phyloP scores from a whole-genome alignment of 2,329 filamentous ascomycete species.

The Pseudogymnoascus sp. region DNA sequence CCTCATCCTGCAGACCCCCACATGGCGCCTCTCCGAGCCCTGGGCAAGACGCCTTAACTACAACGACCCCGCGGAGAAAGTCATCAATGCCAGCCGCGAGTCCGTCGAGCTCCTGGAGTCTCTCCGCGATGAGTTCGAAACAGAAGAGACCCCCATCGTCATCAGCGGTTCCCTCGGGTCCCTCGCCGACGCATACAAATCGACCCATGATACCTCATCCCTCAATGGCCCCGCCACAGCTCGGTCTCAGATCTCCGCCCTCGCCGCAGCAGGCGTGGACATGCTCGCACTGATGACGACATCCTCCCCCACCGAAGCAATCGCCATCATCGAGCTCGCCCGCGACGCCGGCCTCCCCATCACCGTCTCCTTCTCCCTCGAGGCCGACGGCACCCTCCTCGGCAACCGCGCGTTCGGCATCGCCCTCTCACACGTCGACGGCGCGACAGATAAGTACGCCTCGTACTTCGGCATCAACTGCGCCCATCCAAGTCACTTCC shows the following conservation, averaged over 20 bases:
- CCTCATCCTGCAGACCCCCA: constrained; percentile 15
- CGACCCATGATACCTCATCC: background rate
- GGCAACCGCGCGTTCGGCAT: background rate
- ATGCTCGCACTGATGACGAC: constrained; percentile 5
- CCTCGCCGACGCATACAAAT: background rate
- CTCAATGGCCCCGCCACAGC: constrained; percentile 6
- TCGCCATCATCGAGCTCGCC: constrained; percentile 3
- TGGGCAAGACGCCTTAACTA: constrained; percentile 13
- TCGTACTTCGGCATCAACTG: background rate
- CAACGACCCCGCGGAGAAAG: background rate
- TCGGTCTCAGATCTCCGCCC: background rate
- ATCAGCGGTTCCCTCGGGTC: background rate
- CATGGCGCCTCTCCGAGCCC: constrained; percentile 14
- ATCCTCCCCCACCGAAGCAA: background rate
- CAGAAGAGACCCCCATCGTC: background rate
- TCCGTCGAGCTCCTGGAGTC: background rate
- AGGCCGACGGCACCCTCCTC: background rate
- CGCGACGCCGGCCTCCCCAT: constrained; percentile 1
- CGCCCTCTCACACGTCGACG: background rate
- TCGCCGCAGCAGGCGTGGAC: background rate
- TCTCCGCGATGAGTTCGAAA: background rate
- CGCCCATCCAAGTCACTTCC: background rate
- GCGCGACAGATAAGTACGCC: background rate
- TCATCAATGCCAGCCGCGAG: background rate
- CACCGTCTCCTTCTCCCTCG: constrained; percentile 3